phyloP scores from a whole-genome alignment of 1,284 basidiomycete genomes.

The Cryptococcus sp. region DNA sequence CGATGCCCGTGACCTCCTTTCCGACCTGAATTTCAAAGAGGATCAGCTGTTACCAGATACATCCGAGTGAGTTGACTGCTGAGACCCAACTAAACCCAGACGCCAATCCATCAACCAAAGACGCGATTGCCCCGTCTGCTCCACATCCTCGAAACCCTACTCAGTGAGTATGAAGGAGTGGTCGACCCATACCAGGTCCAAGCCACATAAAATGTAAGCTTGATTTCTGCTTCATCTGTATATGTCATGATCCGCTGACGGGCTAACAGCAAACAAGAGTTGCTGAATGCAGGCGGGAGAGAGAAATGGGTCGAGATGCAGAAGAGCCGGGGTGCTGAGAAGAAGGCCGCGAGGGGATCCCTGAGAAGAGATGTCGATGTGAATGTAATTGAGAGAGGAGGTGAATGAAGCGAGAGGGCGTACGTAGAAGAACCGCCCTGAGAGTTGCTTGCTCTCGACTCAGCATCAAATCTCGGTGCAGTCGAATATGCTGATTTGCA shows the following conservation, averaged over 20 bases:
- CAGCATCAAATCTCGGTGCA: too few species aligned
- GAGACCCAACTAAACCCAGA: slow-evolving; percentile 15
- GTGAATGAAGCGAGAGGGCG: too few species aligned
- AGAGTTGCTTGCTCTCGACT: too few species aligned
- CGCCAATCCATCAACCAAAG: slow-evolving; percentile 62
- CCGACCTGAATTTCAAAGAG: slow-evolving; percentile 50
- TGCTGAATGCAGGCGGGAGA: background rate
- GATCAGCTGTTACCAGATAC: slow-evolving; percentile 33
- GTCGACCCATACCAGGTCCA: slow-evolving; percentile 60
- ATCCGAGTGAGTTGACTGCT: slow-evolving; percentile 47
- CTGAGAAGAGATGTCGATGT: too few species aligned
- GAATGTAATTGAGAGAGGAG: too few species aligned
- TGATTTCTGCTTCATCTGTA: too few species aligned
- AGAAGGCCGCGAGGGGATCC: too few species aligned
- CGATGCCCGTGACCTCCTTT: slow-evolving; percentile 55
- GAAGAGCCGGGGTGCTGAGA: background rate
- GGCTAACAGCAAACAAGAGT: background rate
- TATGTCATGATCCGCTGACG: too few species aligned
- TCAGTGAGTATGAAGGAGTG: slow-evolving; percentile 69
- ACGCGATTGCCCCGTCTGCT: slow-evolving; percentile 69
- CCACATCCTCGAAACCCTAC: slow-evolving; percentile 61
- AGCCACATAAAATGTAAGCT: slow-evolving; percentile 54
- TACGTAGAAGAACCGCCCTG: too few species aligned
- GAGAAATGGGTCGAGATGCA: background rate
- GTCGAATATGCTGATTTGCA: too few species aligned